Evolutionary conservation across 257 asterid genomes (phyloP).

Genomic region (Galeopsis tetrahit): DNA sequence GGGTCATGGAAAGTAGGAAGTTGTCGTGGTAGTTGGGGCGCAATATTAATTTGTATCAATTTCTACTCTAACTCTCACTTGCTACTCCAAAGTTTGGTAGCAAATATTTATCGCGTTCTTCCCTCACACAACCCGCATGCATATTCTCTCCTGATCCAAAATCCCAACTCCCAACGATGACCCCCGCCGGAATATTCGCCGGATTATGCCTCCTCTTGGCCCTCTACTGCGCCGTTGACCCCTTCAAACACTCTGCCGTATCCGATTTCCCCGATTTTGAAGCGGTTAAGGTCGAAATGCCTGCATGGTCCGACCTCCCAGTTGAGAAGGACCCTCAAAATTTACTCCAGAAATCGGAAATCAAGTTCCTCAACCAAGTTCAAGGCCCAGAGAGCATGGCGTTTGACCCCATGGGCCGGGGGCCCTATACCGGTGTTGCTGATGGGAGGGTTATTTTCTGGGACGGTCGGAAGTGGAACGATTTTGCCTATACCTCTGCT

Average conservation of each 20-base stretch:
- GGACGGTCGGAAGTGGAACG: conserved; percentile 79
- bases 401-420: conserved; percentile 83
- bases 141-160: not conserved
- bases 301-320: conserved; percentile 73
- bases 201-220: conserved; percentile 61
- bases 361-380: conserved; percentile 72
- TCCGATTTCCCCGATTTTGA: conserved; percentile 70
- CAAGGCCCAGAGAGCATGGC: conserved; percentile 95
- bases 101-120: not conserved
- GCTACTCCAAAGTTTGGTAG: conserved; percentile 25
- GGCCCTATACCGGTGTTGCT: conserved; percentile 94
- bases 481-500: conserved; percentile 88
- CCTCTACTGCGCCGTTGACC: conserved; percentile 86
- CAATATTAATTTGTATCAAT: conserved; percentile 14
- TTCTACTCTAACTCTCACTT: not conserved
- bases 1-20: no score
- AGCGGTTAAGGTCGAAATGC: conserved; percentile 66
- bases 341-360: conserved; percentile 80
- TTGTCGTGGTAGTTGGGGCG: conserved; percentile 31
- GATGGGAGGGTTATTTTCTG: conserved; percentile 88
- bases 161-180: conserved; percentile 40
- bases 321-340: conserved; percentile 58
- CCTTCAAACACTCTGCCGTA: conserved; percentile 69
- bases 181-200: conserved; percentile 47
- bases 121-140: not conserved